These are phyloP conservation scores for Lipomyces japonicus DNA, from an alignment of 805 yeast genomes.

Conservation along the genomic window DNA sequence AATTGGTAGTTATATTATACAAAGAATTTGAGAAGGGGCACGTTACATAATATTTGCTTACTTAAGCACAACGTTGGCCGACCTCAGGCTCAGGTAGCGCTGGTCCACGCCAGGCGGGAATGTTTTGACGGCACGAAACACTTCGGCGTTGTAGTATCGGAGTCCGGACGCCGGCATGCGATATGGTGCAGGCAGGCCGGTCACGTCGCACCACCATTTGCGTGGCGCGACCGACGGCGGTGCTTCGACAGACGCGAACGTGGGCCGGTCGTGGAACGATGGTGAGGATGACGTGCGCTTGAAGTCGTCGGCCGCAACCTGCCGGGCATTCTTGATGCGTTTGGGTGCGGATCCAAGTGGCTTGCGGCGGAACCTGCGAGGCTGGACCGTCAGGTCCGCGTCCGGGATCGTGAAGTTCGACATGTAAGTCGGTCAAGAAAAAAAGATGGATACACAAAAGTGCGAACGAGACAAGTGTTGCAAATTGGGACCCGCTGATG, in stretches of 20 bases:
- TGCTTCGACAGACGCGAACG: slow-evolving; percentile 68
- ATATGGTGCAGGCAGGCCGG: slow-evolving; percentile 79
- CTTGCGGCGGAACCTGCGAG: slow-evolving; percentile 54
- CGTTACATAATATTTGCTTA: slow-evolving; percentile 29
- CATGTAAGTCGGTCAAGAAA: too few species aligned
- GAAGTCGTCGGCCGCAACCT: slow-evolving; percentile 71
- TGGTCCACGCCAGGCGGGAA: slow-evolving; percentile 92
- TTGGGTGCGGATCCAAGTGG: slow-evolving; percentile 53
- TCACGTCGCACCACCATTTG: slow-evolving; percentile 86
- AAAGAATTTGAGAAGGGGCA: neutral
- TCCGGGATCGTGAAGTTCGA: slow-evolving; percentile 27
- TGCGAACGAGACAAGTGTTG: too few species aligned
- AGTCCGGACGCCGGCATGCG: slow-evolving; percentile 64
- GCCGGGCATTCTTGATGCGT: slow-evolving; percentile 70
- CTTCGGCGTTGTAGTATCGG: slow-evolving; percentile 77
- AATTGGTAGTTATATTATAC: too few species aligned
- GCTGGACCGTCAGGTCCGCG: slow-evolving; percentile 32
- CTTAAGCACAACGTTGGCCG: slow-evolving; percentile 80
- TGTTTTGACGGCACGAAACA: slow-evolving; percentile 67
- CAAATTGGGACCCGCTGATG: too few species aligned
- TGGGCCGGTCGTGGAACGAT: slow-evolving; percentile 44
- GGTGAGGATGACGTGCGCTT: slow-evolving; percentile 52
- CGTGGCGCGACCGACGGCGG: slow-evolving; percentile 83
- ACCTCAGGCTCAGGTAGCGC: slow-evolving; percentile 79
- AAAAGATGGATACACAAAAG: too few species aligned